phyloP scores from a whole-genome alignment of 495 filamentous ascomycete species.

The Penicillium chermesinum region DNA sequence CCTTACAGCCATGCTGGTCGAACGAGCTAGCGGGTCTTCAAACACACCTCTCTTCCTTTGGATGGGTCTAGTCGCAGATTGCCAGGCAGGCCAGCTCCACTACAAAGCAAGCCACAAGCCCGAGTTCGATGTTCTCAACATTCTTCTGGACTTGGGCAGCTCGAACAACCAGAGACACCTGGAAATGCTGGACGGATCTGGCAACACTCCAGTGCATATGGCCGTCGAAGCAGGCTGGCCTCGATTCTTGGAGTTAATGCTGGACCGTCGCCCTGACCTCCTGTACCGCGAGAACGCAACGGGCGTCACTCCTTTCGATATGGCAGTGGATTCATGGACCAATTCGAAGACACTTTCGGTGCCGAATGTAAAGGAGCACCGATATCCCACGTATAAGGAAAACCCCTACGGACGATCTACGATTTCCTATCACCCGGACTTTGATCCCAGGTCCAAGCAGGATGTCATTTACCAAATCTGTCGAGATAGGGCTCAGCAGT shows the following conservation, averaged over 20 bases:
- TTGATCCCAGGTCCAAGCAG: slow-evolving; percentile 1
- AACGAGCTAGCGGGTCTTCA: slow-evolving; percentile 41
- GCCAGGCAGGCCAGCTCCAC: neutral
- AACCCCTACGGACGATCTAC: slow-evolving; percentile 1
- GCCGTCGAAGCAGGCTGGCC: slow-evolving; percentile 39
- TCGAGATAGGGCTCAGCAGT: slow-evolving; percentile 6
- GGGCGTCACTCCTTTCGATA: slow-evolving; percentile 62
- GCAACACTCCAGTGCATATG: slow-evolving; percentile 60
- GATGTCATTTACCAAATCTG: slow-evolving; percentile 23
- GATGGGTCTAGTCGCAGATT: slow-evolving; percentile 15
- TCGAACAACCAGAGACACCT: slow-evolving; percentile 48
- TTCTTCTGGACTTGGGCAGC: slow-evolving; percentile 46
- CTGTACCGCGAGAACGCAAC: slow-evolving; percentile 65
- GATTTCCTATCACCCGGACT: slow-evolving; percentile 18
- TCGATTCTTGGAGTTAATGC: slow-evolving; percentile 39
- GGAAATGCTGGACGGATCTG: slow-evolving; percentile 58
- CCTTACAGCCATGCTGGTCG: slow-evolving; percentile 36
- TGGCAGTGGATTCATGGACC: slow-evolving; percentile 52
- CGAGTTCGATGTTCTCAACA: slow-evolving; percentile 10
- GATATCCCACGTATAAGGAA: neutral
- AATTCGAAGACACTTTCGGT: slow-evolving; percentile 4
- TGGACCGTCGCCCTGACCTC: slow-evolving; percentile 52
- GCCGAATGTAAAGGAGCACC: neutral
- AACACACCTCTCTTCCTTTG: slow-evolving; percentile 46
- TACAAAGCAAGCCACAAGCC: neutral